Percentiles rank a stretch among this genome's conserved stretches.
Evolutionary conservation across 371 early-diverging fungal species (phyloP).

Genomic region (Rhizopus sp.): DNA sequence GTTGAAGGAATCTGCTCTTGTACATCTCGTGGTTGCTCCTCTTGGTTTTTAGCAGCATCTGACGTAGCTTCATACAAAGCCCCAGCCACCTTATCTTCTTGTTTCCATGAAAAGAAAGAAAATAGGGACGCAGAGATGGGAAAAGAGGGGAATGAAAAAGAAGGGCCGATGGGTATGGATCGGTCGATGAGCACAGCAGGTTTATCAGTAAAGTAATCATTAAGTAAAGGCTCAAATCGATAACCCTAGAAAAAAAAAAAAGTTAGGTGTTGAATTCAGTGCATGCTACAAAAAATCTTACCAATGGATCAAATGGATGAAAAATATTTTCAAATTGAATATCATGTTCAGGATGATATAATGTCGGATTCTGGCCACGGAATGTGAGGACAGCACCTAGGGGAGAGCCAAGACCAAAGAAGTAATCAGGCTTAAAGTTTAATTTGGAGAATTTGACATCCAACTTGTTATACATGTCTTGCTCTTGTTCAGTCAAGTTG

Average conservation of each 20-base stretch:
- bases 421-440: conserved; percentile 54
- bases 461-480: conserved; percentile 35
- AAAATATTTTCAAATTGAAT: conserved; percentile 66
- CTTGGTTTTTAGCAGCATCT: conserved; percentile 14
- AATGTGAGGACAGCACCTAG: conserved; percentile 63
- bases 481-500: conserved; percentile 15
- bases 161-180: conserved; percentile 42
- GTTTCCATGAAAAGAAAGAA: conserved; percentile 44
- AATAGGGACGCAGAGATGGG: conserved; percentile 38
- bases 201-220: conserved; percentile 49
- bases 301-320: conserved; percentile 67
- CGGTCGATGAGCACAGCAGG: conserved; percentile 51
- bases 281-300: conserved; percentile 9
- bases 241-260: conserved; percentile 32
- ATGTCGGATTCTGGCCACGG: conserved; percentile 53
- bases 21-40: conserved; percentile 2
- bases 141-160: conserved; percentile 48
- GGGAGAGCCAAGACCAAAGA: conserved; percentile 66
- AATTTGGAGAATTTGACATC: conserved; percentile 52
- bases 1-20: conserved; percentile 1
- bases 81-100: conserved; percentile 17
- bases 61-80: conserved; percentile 17
- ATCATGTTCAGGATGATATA: conserved; percentile 53
- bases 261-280: background rate
- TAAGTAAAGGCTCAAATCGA: conserved; percentile 49